Conservation (phyloP, 495 filamentous ascomycete genomes). For the Hamigera avellanea region DNA sequence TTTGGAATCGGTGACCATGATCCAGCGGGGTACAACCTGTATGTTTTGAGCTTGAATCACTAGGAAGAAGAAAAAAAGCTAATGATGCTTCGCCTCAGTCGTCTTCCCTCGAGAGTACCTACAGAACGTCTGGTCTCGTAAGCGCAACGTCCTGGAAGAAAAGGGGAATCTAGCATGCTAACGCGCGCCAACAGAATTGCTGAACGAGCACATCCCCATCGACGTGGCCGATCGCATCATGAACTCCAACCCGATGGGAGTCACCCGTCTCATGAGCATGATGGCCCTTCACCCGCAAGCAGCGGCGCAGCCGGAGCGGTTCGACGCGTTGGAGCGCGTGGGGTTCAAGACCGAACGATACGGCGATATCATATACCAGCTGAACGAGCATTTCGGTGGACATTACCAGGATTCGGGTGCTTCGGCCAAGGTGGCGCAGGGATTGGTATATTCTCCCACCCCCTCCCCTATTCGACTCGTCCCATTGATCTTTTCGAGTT, state of each 20-base stretch:
- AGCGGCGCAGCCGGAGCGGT: slow-evolving; percentile 8
- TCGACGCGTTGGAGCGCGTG: slow-evolving; percentile 15
- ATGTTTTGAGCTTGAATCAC: neutral
- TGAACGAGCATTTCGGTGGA: slow-evolving; percentile 20
- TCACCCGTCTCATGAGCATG: slow-evolving; percentile 6
- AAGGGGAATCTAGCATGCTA: too few species aligned
- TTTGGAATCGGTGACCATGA: slow-evolving; percentile 25
- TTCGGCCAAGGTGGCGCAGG: slow-evolving; percentile 14
- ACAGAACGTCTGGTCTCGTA: too few species aligned
- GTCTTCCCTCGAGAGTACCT: slow-evolving; percentile 18
- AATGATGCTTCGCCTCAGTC: slow-evolving; percentile 4
- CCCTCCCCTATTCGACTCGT: neutral
- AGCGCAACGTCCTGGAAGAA: too few species aligned
- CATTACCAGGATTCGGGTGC: slow-evolving; percentile 27
- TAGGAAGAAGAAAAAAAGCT: neutral
- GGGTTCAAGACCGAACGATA: slow-evolving; percentile 20
- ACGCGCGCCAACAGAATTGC: too few species aligned
- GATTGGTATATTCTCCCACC: slow-evolving; percentile 1
- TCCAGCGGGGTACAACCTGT: slow-evolving; percentile 23
- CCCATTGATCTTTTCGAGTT: too few species aligned
- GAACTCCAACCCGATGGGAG: slow-evolving; percentile 11
- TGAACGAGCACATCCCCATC: slow-evolving; percentile 14
- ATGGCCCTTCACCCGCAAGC: slow-evolving; percentile 1
- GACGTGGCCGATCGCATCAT: slow-evolving; percentile 15
- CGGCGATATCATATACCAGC: slow-evolving; percentile 13